Percentiles rank a stretch among this genome's conserved stretches.
Conservation (phyloP, 352 stramenopile genomes). For the Pythium plurisporium region DNA sequence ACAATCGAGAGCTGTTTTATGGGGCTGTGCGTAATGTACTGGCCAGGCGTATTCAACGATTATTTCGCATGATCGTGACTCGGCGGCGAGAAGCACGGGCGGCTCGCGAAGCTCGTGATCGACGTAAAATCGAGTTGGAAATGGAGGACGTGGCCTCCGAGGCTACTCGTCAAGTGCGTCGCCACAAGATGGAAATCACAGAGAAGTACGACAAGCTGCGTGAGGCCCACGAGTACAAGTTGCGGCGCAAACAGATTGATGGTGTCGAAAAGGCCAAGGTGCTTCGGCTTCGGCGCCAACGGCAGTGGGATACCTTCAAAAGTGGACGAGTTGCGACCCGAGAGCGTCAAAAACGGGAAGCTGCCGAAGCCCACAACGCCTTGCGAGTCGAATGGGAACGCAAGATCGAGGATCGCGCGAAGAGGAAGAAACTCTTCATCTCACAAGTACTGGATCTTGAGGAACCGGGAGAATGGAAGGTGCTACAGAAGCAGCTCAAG, state of each 20-base stretch:
- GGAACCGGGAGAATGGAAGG: constrained; percentile 46
- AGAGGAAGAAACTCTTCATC: constrained; percentile 29
- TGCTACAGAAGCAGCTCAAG: constrained; percentile 36
- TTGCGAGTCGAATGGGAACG: constrained; percentile 44
- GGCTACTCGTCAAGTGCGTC: constrained; percentile 25
- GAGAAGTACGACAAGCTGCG: constrained; percentile 49
- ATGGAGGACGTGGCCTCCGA: constrained; percentile 39
- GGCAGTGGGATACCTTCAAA: constrained; percentile 60
- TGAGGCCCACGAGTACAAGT: constrained; percentile 38
- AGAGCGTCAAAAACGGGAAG: constrained; percentile 38
- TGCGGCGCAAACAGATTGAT: constrained; percentile 46
- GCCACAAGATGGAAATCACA: constrained; percentile 40
- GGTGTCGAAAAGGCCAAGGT: constrained; percentile 59
- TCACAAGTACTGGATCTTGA: constrained; percentile 50
- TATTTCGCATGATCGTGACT: constrained; percentile 32
- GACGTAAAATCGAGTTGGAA: constrained; percentile 32
- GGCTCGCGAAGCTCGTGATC: constrained; percentile 25
- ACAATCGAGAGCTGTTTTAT: constrained; percentile 46
- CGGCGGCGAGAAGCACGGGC: constrained; percentile 17
- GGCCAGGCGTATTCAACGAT: constrained; percentile 39
- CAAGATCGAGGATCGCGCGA: constrained; percentile 28
- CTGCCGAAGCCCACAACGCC: constrained; percentile 29
- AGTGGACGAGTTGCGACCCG: constrained; percentile 28
- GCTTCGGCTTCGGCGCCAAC: constrained; percentile 41
- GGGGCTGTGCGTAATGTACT: constrained; percentile 34